Evolutionary conservation across 805 yeast species (phyloP).

Genomic region (Gaillardinia entomophila): DNA sequence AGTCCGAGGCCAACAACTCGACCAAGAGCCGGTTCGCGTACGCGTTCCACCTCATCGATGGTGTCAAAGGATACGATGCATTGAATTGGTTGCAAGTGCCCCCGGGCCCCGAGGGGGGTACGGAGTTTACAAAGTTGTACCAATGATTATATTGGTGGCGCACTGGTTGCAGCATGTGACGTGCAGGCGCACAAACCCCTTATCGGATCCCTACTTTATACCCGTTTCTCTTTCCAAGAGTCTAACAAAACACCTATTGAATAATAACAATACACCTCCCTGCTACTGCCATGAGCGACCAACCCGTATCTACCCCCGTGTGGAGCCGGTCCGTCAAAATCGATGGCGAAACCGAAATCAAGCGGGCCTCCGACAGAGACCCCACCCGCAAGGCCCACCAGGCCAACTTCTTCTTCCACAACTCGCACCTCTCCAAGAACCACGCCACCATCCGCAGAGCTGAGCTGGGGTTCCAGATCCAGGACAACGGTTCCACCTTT

Average conservation of each 20-base stretch:
- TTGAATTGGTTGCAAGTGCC: slow-evolving; percentile 79
- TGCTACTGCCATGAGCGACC: too few species aligned
- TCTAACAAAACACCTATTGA: too few species aligned
- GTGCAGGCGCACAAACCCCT: neutral
- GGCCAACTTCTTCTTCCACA: slow-evolving; percentile 26
- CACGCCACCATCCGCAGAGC: slow-evolving; percentile 24
- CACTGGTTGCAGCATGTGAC: neutral
- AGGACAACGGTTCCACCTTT: slow-evolving; percentile 31
- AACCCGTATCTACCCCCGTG: too few species aligned
- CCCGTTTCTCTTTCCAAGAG: too few species aligned
- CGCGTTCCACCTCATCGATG: slow-evolving; percentile 77
- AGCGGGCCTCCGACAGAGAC: slow-evolving; percentile 29
- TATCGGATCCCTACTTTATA: too few species aligned
- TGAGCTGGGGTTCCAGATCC: slow-evolving; percentile 15
- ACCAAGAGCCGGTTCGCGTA: slow-evolving; percentile 62
- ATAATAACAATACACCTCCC: too few species aligned
- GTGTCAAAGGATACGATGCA: slow-evolving; percentile 52
- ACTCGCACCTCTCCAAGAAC: slow-evolving; percentile 31
- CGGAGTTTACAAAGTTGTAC: slow-evolving; percentile 49
- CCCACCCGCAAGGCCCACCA: slow-evolving; percentile 14
- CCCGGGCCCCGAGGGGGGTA: slow-evolving; percentile 50
- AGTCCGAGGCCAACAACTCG: slow-evolving; percentile 57
- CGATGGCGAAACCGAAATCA: slow-evolving; percentile 8
- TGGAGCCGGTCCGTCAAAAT: too few species aligned
- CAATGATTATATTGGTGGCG: neutral